Evolutionary conservation across 331 rosid genomes (phyloP).

Genomic region (Malus hybrid): DNA sequence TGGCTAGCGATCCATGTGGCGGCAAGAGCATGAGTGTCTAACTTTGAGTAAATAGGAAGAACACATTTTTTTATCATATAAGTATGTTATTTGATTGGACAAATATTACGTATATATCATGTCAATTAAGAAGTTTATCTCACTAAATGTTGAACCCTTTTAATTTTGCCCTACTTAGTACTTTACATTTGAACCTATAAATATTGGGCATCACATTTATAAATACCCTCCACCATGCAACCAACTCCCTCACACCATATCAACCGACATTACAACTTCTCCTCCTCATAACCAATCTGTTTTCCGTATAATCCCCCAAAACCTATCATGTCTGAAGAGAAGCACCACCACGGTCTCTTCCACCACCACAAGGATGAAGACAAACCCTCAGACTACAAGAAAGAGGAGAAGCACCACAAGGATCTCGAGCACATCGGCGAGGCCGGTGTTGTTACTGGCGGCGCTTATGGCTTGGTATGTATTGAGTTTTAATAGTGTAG

Average conservation of each 20-base stretch:
- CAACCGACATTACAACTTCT: neutral
- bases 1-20: neutral
- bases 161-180: neutral
- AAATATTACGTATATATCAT: fast-evolving
- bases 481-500: neutral
- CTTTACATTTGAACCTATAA: neutral
- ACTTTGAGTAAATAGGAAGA: too few relatives aligned
- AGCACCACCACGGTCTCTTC: slow-evolving; percentile 37
- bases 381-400: slow-evolving; percentile 16
- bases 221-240: slow-evolving; percentile 2
- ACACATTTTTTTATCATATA: too few relatives aligned
- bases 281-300: neutral
- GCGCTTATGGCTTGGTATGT: slow-evolving; percentile 66
- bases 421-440: slow-evolving; percentile 44
- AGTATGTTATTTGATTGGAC: too few relatives aligned
- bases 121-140: neutral
- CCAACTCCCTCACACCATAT: neutral
- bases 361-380: slow-evolving; percentile 50
- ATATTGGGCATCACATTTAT: neutral
- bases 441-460: slow-evolving; percentile 50
- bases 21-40: neutral
- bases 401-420: slow-evolving; percentile 76
- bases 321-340: slow-evolving; percentile 43
- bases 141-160: neutral
- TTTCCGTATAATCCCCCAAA: too few relatives aligned